Base-by-base conservation (phyloP, 169 alveolate genomes). In the Babesia caballi region DNA sequence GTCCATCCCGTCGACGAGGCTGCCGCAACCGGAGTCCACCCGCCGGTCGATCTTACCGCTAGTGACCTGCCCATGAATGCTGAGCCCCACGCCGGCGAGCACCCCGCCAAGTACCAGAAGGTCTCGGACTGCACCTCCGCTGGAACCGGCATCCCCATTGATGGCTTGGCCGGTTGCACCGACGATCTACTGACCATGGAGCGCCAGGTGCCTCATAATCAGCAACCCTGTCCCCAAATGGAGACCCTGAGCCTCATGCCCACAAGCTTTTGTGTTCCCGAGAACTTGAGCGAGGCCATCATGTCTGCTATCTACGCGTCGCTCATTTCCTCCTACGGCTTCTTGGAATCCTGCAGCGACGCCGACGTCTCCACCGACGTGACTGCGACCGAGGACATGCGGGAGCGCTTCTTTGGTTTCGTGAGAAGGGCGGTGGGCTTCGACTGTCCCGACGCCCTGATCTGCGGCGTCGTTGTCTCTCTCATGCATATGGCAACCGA, bases 361-460 rank as follows among this genome's bases (percentile, higher is more conserved):
- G 56, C 5, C 14, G 2, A 2, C 15, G 32, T 21, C 0, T 32
- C 25, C 32, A 14, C 3, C 0, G 30, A 19, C 1, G 8, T 21
- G 4, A 25, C 33, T 5, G 35, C n/a, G 33, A 25, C 6, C 11
- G 36, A 52, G 11, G 66, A 32, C 0, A n/a, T 12, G 7, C 4
- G 21, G 17, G 66, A 32, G 30, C 23, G n/a, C 0, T 2, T 56
- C 8, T 56, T 30, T 23, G 3, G 4, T 32, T 25, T 32, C 30
- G n/a, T 56, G 33, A 56, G 19, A 15, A 56, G 12, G 49, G 1
- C 19, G 32, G 7, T 19, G 27, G 50, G 32, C 3, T 1, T 27
- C 14, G 66, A 56, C 14, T 56, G 66, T 23, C 33, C 66, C 32
- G 66, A 56, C 27, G 1, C 44, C 11, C 30, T 56, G 49, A 56